Conservation (phyloP, 768 basidiomycete genomes). For the Nevesoporus exiguus region DNA sequence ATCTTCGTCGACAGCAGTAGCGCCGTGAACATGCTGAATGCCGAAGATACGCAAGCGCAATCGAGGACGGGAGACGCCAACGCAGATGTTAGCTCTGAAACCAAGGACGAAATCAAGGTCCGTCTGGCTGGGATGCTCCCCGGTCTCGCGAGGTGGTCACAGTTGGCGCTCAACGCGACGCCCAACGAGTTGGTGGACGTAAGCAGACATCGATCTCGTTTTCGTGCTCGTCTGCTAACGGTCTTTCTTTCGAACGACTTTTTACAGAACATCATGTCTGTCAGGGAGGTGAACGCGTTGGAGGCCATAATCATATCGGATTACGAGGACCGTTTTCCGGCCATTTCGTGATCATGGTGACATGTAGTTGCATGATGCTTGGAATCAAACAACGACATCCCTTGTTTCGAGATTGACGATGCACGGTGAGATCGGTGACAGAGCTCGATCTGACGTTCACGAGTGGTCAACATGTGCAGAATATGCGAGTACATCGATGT, state of each 20-base stretch:
- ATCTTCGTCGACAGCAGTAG: constrained; percentile 47
- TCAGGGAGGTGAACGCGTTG: constrained; percentile 63
- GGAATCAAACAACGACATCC: too few species aligned
- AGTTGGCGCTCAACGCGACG: constrained; percentile 57
- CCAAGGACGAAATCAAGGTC: constrained; percentile 45
- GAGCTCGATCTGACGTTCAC: too few species aligned
- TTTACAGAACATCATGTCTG: constrained; percentile 53
- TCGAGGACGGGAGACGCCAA: constrained; percentile 14
- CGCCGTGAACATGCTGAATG: constrained; percentile 3
- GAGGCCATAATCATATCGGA: constrained; percentile 71
- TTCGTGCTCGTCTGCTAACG: constrained; percentile 3
- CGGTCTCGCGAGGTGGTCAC: constrained; percentile 75
- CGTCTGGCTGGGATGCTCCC: constrained; percentile 80
- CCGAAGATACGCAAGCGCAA: constrained; percentile 12
- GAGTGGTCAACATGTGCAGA: too few species aligned
- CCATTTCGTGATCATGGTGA: constrained; percentile 20
- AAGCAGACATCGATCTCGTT: constrained; percentile 31
- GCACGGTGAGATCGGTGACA: too few species aligned
- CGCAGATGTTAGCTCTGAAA: constrained; percentile 7
- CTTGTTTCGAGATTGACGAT: too few species aligned
- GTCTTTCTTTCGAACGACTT: not conserved
- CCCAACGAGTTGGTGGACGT: constrained; percentile 87
- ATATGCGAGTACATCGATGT: too few species aligned
- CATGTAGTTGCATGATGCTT: too few species aligned
- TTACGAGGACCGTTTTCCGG: constrained; percentile 52